These are phyloP conservation scores for Allomyces macrogynus DNA, from an alignment of 192 early-diverging fungal genomes.

Conservation along the genomic window DNA sequence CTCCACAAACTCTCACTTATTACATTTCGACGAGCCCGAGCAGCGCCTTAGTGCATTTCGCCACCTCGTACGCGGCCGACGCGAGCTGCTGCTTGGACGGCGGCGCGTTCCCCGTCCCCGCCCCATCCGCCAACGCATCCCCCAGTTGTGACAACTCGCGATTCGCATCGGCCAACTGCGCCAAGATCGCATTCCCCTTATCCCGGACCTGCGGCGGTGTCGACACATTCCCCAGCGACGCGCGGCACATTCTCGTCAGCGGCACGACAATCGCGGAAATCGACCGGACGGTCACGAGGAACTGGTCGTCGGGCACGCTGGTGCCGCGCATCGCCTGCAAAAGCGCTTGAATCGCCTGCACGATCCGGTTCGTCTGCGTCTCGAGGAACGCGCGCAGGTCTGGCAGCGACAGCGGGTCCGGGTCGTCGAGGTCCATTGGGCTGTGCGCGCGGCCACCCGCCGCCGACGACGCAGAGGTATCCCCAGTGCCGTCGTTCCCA, in stretches of 20 bases:
- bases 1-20: too few species aligned
- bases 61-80: slow-evolving; percentile 70
- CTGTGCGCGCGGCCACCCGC: not conserved
- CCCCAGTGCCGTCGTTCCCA: slow-evolving; percentile 4
- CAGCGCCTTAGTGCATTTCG: slow-evolving; percentile 68
- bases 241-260: slow-evolving; percentile 26
- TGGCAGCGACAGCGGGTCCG: slow-evolving; percentile 24
- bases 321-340: slow-evolving; percentile 35
- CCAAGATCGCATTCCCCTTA: slow-evolving; percentile 35
- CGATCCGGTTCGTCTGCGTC: slow-evolving; percentile 50
- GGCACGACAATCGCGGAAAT: slow-evolving; percentile 38
- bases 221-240: slow-evolving; percentile 19
- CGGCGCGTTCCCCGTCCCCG: slow-evolving; percentile 30
- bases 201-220: slow-evolving; percentile 12
- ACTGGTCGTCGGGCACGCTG: slow-evolving; percentile 21
- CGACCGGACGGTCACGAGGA: slow-evolving; percentile 26
- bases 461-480: slow-evolving; percentile 1
- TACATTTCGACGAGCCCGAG: slow-evolving; percentile 40
- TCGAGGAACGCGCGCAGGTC: slow-evolving; percentile 39
- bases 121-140: slow-evolving; percentile 18
- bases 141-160: slow-evolving; percentile 36
- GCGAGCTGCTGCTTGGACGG: slow-evolving; percentile 65
- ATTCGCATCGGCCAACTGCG: slow-evolving; percentile 27
- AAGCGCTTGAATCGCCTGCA: slow-evolving; percentile 55
- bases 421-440: slow-evolving; percentile 5